Evolutionary conservation across 352 stramenopile species (phyloP).

Genomic region (Globisporangium radiosum): DNA sequence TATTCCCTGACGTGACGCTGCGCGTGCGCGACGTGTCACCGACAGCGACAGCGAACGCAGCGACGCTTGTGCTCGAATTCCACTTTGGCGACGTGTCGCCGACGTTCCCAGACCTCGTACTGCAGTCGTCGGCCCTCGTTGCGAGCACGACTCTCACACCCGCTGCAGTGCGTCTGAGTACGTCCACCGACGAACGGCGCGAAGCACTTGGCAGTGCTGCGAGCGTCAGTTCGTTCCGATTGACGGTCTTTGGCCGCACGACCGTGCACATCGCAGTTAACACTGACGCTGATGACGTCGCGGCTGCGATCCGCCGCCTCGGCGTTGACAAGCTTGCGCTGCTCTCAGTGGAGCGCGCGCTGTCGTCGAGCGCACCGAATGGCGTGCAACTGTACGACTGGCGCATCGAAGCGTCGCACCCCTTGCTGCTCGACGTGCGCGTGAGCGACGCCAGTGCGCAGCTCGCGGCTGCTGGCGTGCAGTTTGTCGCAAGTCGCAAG

Average conservation of each 20-base stretch:
- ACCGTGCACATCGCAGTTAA: constrained; percentile 3
- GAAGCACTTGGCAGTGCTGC: background rate
- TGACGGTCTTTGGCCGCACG: constrained; percentile 6
- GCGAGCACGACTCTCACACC: constrained; percentile 1
- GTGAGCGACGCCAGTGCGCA: background rate
- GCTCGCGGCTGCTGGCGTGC: background rate
- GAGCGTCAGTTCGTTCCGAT: constrained; percentile 2
- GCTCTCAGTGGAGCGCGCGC: constrained; percentile 3
- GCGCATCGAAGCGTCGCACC: constrained; percentile 11
- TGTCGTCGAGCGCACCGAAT: background rate
- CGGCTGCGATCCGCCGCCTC: constrained; percentile 8
- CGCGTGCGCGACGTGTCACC: constrained; percentile 5
- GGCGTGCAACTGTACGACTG: constrained; percentile 2
- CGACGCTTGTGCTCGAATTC: constrained; percentile 5
- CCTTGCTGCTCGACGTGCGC: constrained; percentile 1
- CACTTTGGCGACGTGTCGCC: background rate
- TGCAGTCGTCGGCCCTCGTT: constrained; percentile 3
- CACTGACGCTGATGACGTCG: constrained; percentile 3
- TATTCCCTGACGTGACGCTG: constrained; percentile 3
- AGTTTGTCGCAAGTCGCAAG: constrained; percentile 1
- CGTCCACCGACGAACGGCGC: background rate
- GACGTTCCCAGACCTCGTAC: constrained; percentile 6
- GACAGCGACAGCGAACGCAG: background rate
- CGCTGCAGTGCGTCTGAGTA: background rate
- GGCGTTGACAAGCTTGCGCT: background rate